A percentile compares a stretch with the other conserved stretches of the same genome.
phyloP scores from a whole-genome alignment of 768 basidiomycete species.

The Phanerochaete carnosa region DNA sequence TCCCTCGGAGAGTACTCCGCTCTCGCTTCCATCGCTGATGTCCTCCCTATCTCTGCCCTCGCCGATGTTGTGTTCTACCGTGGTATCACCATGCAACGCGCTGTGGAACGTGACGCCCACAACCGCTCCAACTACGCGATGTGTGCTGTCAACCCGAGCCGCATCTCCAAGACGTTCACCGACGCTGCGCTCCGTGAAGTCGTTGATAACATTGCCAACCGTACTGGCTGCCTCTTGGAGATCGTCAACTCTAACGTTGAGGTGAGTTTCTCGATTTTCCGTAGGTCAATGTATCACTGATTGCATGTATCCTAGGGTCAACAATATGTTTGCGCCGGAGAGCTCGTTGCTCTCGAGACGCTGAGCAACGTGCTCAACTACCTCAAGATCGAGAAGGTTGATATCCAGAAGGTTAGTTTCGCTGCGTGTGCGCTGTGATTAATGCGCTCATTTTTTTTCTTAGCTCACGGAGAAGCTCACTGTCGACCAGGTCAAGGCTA shows the following conservation, averaged over 20 bases:
- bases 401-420: constrained; percentile 73
- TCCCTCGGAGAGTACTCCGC: constrained; percentile 99
- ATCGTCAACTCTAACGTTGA: constrained; percentile 97
- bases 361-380: constrained; percentile 97
- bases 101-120: constrained; percentile 90
- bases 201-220: constrained; percentile 81
- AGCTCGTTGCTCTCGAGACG: constrained; percentile 87
- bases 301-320: constrained; percentile 61
- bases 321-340: constrained; percentile 99
- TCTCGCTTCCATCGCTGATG: constrained; percentile 95
- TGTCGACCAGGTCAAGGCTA: constrained; percentile 93
- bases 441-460: not conserved
- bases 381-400: constrained; percentile 94
- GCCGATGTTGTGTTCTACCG: constrained; percentile 99
- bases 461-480: constrained; percentile 86
- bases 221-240: constrained; percentile 82
- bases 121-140: constrained; percentile 97
- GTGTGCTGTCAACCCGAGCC: constrained; percentile 98
- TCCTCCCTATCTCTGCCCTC: constrained; percentile 90
- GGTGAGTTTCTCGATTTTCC: constrained; percentile 38
- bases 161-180: constrained; percentile 91
- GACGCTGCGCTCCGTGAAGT: constrained; percentile 96
- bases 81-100: constrained; percentile 99
- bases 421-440: not conserved
- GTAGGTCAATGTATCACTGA: not conserved